Evolutionary conservation across 2,329 filamentous ascomycete species (phyloP).

Genomic region (Ophidiomyces ophidiicola): DNA sequence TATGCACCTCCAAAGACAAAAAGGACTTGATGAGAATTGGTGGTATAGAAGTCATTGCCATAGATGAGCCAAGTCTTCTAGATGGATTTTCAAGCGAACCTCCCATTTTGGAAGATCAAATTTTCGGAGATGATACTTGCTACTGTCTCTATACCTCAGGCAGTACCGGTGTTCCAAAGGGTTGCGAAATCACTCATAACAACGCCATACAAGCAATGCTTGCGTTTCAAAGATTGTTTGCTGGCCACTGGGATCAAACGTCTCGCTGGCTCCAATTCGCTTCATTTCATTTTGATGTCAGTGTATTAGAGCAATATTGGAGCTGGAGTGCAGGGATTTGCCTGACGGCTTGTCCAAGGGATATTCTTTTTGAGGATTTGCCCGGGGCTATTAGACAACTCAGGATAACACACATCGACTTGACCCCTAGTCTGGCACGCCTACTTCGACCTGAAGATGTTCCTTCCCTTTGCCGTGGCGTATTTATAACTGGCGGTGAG

Average conservation of each 20-base stretch:
- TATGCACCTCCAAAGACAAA: conserved; percentile 43
- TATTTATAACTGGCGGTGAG: conserved; percentile 90
- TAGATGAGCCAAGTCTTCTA: conserved; percentile 33
- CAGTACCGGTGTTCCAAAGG: conserved; percentile 76
- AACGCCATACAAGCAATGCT: conserved; percentile 85
- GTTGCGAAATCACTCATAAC: conserved; percentile 76
- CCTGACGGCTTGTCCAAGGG: conserved; percentile 67
- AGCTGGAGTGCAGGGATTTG: conserved; percentile 85
- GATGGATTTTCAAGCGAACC: conserved; percentile 27
- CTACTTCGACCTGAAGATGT: conserved; percentile 68
- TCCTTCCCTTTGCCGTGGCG: conserved; percentile 63
- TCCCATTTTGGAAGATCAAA: conserved; percentile 24
- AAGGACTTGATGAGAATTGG: conserved; percentile 26
- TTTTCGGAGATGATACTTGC: conserved; percentile 47
- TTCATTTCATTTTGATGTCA: conserved; percentile 89
- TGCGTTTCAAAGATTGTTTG: conserved; percentile 69
- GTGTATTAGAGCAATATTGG: conserved; percentile 88
- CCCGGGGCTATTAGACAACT: conserved; percentile 58
- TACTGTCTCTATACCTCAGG: conserved; percentile 84
- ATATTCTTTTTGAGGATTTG: conserved; percentile 75
- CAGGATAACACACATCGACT: conserved; percentile 75
- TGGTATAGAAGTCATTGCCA: conserved; percentile 34
- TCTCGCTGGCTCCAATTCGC: conserved; percentile 89
- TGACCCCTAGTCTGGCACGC: conserved; percentile 76
- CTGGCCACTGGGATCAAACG: conserved; percentile 55